These are phyloP conservation scores for Botrytis deweyae DNA, from an alignment of 2,329 filamentous ascomycete genomes.

Conservation along the genomic window DNA sequence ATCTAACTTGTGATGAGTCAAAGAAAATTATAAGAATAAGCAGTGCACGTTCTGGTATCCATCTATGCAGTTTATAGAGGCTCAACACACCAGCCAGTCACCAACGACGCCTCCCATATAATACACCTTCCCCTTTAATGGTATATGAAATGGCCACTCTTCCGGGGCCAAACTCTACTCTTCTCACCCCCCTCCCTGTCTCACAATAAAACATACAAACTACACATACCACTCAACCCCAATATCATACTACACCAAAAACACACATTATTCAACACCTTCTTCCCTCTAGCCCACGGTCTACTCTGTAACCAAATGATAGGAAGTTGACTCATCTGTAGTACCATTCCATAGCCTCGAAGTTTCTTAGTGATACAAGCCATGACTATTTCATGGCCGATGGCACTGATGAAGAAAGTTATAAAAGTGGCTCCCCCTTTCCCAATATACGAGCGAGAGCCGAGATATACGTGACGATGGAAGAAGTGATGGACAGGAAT, in stretches of 20 bases:
- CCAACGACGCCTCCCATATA: neutral
- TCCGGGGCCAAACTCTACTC: neutral
- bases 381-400: conserved; percentile 95
- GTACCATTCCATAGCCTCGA: conserved; percentile 86
- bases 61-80: neutral
- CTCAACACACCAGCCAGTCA: neutral
- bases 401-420: conserved; percentile 85
- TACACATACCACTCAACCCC: conserved; percentile 57
- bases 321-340: conserved; percentile 95
- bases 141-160: neutral
- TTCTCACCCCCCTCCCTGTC: too few species aligned
- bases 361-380: conserved; percentile 97
- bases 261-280: conserved; percentile 81
- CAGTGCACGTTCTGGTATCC: neutral
- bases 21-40: neutral
- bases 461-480: conserved; percentile 88
- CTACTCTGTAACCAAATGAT: conserved; percentile 90
- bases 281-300: conserved; percentile 68
- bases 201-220: conserved; percentile 19
- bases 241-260: conserved; percentile 94
- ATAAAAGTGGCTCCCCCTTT: conserved; percentile 77
- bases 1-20: neutral
- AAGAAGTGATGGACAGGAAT: conserved; percentile 97
- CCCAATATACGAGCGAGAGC: conserved; percentile 73
- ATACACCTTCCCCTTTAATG: neutral